A percentile compares a stretch with the other conserved stretches of the same genome.
Conservation (phyloP, 1,284 basidiomycete genomes). For the Sphagnurus paluster region DNA sequence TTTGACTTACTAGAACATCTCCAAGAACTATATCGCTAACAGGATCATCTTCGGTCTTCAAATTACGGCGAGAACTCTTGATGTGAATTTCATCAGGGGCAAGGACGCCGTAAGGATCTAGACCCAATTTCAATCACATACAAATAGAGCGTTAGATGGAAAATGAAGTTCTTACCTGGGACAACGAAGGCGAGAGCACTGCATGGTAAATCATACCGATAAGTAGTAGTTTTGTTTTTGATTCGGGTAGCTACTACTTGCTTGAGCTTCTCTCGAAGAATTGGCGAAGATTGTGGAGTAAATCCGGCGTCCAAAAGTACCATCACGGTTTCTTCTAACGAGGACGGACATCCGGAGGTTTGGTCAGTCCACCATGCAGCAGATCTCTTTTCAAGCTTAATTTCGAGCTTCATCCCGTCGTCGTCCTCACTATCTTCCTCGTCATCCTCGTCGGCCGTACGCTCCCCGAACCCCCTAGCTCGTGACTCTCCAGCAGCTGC, state of each 20-base stretch:
- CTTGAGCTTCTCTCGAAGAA: conserved; percentile 46
- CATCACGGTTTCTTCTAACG: conserved; percentile 51
- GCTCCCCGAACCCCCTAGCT: conserved; percentile 39
- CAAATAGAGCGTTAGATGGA: not conserved
- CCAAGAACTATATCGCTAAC: conserved; percentile 44
- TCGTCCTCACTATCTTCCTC: conserved; percentile 32
- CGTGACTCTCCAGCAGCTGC: conserved; percentile 44
- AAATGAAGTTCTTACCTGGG: conserved; percentile 37
- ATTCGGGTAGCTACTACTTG: conserved; percentile 38
- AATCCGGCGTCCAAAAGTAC: conserved; percentile 48
- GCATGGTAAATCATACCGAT: conserved; percentile 45
- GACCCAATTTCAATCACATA: not conserved
- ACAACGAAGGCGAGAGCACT: conserved; percentile 50
- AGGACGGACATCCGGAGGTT: conserved; percentile 50
- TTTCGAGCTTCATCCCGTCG: conserved; percentile 15
- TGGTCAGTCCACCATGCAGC: conserved; percentile 53
- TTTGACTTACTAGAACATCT: conserved; percentile 33
- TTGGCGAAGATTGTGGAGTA: conserved; percentile 37
- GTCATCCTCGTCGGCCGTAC: conserved; percentile 31
- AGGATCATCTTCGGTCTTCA: conserved; percentile 37
- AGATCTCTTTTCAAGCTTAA: conserved; percentile 31
- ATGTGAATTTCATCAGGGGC: conserved; percentile 47
- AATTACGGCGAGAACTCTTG: conserved; percentile 37
- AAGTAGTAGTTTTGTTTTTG: conserved; percentile 33
- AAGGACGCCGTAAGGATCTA: conserved; percentile 45